phyloP scores from a whole-genome alignment of 2,329 filamentous ascomycete species.

The Colletotrichum chlorophyti region DNA sequence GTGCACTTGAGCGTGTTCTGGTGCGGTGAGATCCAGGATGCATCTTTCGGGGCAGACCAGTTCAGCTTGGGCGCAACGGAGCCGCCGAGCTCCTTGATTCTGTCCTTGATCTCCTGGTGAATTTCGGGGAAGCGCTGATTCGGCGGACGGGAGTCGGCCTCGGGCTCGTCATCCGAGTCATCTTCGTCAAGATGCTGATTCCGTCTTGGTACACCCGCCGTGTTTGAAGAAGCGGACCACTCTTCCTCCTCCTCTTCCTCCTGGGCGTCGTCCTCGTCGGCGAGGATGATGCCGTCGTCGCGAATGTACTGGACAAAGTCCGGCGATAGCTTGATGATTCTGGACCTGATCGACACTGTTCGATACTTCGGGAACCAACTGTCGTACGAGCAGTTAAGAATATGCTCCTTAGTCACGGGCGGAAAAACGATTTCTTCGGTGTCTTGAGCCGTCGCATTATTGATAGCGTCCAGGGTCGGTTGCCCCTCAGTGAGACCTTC shows the following conservation, averaged over 20 bases:
- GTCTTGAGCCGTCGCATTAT: conserved; percentile 18
- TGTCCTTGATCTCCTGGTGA: conserved; percentile 77
- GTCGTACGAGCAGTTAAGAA: conserved; percentile 93
- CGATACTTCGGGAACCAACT: conserved; percentile 85
- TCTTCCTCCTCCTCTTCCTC: conserved; percentile 65
- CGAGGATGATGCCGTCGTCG: conserved; percentile 90
- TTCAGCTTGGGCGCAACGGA: conserved; percentile 92
- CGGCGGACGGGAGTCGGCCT: conserved; percentile 49
- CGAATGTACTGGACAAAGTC: conserved; percentile 87
- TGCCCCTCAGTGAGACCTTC: conserved; percentile 31
- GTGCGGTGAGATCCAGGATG: conserved; percentile 86
- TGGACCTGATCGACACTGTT: conserved; percentile 81
- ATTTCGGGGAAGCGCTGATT: conserved; percentile 71
- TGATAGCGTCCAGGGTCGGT: conserved; percentile 20
- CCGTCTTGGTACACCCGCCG: conserved; percentile 27
- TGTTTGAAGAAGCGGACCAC: conserved; percentile 41
- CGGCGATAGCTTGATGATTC: conserved; percentile 77
- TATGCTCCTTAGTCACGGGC: conserved; percentile 83
- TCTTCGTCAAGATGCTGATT: conserved; percentile 44
- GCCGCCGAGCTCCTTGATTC: conserved; percentile 82
- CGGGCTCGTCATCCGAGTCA: conserved; percentile 58
- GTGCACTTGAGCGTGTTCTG: conserved; percentile 91
- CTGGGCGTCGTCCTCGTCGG: conserved; percentile 64
- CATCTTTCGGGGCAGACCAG: conserved; percentile 97
- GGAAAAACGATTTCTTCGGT: conserved; percentile 70